These are phyloP conservation scores for Colletotrichum horii DNA, from an alignment of 2,329 filamentous ascomycete genomes.

Conservation along the genomic window DNA sequence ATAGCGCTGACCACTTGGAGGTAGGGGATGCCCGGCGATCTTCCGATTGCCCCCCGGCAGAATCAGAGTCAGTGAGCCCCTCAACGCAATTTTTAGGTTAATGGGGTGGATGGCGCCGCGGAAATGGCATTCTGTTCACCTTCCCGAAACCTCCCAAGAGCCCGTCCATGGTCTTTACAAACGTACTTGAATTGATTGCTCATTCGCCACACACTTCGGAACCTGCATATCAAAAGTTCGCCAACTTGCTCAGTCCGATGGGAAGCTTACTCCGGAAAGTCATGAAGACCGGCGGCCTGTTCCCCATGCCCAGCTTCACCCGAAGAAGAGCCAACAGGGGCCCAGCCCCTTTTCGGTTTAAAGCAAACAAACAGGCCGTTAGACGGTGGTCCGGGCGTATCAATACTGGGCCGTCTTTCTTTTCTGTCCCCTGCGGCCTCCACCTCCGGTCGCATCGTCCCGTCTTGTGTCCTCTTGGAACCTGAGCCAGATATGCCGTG, in stretches of 20 bases:
- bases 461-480: background rate
- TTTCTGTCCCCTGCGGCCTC: background rate
- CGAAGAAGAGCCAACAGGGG: background rate
- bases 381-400: slow-evolving; percentile 6
- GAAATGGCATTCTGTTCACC: background rate
- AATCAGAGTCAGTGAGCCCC: background rate
- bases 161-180: background rate
- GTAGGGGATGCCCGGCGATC: background rate
- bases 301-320: background rate
- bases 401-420: background rate
- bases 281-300: background rate
- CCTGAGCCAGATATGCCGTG: background rate
- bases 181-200: background rate
- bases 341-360: background rate
- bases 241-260: background rate
- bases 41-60: background rate
- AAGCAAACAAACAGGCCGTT: background rate
- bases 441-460: background rate
- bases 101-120: background rate
- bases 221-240: slow-evolving; percentile 9
- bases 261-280: background rate
- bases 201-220: background rate
- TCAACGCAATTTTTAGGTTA: background rate
- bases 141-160: background rate
- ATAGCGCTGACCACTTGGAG: background rate